Evolutionary conservation across 179 eudicot genomes (phyloP), one percentile per base, ranked within the genome.

Genomic region (Heliamphora pulchella): DNA sequence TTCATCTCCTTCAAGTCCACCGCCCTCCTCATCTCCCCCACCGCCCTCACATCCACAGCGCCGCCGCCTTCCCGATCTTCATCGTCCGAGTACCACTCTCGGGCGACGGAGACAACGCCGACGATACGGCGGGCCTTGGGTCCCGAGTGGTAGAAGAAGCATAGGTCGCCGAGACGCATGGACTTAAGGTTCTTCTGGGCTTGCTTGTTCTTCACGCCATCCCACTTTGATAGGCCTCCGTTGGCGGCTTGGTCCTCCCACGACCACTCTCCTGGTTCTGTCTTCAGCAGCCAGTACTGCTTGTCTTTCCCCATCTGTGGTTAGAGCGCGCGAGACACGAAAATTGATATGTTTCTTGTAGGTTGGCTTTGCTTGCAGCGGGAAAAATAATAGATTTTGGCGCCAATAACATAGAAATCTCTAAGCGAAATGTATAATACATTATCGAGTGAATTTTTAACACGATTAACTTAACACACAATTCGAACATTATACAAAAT

Each of bases 71-170:
- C 91, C 2, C 80, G 87, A 0, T 83, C 86, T 6, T 83, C 88
- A 0, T 86, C 83, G 55, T 78, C 87, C 50, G 13, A 78, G 58
- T 89, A 91, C 84, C 94, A 95, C 73, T 90, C 91, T 14, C 87
- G 88, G 22, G 78, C 86, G 18, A 95, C 98, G n/a, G 74, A 53
- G 2, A 93, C 97, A 0, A 95, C 97, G 31, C 98, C 98, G n/a
- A 93, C 93, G 22, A 93, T 76, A 14, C 97, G 86, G 46, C 94
- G 91, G 70, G 86, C 81, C 47, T 85, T 89, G 63, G 83, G 2
- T 5, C 98, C 98, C 4, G 97, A 93, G 81, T 93, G 98, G 82
- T 95, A 95, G 90, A 95, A 95, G 86, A 93, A 88, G 81, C 97
- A 95, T 31, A 92, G 86, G 74, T 93, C 98, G 1, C 87, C 89